These are phyloP conservation scores for Phytomonas sp. DNA, from an alignment of 208 protist genomes.

Conservation along the genomic window DNA sequence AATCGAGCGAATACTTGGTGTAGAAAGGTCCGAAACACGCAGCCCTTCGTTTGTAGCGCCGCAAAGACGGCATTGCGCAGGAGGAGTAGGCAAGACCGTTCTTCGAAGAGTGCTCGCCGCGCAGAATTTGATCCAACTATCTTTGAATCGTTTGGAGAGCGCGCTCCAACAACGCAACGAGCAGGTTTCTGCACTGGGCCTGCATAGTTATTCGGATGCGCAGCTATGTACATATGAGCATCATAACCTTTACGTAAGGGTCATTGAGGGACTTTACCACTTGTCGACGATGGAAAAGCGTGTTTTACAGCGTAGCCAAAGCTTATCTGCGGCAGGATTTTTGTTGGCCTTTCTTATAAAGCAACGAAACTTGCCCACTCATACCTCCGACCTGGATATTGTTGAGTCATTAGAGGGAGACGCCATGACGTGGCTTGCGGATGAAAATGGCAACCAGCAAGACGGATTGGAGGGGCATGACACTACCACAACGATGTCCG, in stretches of 20 bases:
- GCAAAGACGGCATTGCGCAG: not conserved
- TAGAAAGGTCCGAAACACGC: not conserved
- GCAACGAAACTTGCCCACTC: slow-evolving; percentile 12
- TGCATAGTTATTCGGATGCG: slow-evolving; percentile 49
- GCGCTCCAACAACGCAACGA: slow-evolving; percentile 54
- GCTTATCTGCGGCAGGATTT: slow-evolving; percentile 24
- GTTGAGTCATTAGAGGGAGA: slow-evolving; percentile 40
- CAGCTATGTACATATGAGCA: slow-evolving; percentile 47
- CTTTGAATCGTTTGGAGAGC: slow-evolving; percentile 46
- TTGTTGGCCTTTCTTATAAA: slow-evolving; percentile 38
- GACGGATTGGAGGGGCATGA: not conserved
- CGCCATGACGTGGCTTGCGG: slow-evolving; percentile 30
- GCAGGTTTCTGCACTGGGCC: slow-evolving; percentile 31
- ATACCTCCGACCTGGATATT: not conserved
- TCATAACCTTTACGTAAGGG: slow-evolving; percentile 34
- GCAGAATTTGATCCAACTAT: slow-evolving; percentile 39
- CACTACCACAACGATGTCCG: not conserved
- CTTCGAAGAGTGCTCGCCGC: slow-evolving; percentile 43
- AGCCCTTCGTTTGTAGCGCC: not conserved
- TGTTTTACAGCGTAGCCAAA: slow-evolving; percentile 12
- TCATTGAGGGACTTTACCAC: slow-evolving; percentile 37
- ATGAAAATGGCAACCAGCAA: not conserved
- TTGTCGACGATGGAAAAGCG: slow-evolving; percentile 28
- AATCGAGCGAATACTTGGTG: slow-evolving; percentile 29
- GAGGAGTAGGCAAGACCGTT: slow-evolving; percentile 11